Conservation (phyloP, 352 stramenopile genomes). For the Pythium insidiosum region DNA sequence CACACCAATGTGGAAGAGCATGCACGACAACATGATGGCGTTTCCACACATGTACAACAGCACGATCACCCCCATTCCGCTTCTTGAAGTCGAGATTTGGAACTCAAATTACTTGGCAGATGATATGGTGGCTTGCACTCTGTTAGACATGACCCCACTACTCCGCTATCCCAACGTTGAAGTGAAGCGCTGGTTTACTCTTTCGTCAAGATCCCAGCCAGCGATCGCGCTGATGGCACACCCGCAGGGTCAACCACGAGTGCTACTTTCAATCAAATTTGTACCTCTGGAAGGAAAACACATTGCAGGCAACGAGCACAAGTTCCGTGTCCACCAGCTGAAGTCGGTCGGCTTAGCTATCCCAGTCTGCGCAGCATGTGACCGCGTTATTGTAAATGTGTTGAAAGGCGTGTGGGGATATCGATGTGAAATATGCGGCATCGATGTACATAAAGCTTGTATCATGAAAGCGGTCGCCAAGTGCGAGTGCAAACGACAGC, state of each 20-base stretch:
- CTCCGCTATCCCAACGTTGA: slow-evolving; percentile 65
- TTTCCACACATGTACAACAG: slow-evolving; percentile 88
- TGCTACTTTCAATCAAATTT: slow-evolving; percentile 76
- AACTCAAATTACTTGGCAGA: slow-evolving; percentile 80
- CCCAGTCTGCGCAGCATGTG: slow-evolving; percentile 64
- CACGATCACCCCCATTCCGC: slow-evolving; percentile 75
- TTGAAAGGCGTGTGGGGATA: slow-evolving; percentile 77
- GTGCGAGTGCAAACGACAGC: slow-evolving; percentile 40
- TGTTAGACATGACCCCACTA: slow-evolving; percentile 79
- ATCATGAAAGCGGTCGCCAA: slow-evolving; percentile 85
- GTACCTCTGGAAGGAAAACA: slow-evolving; percentile 54
- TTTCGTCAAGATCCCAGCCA: slow-evolving; percentile 45
- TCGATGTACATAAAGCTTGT: slow-evolving; percentile 81
- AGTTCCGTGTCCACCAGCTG: slow-evolving; percentile 82
- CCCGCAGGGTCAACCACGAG: slow-evolving; percentile 42
- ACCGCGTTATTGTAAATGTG: slow-evolving; percentile 80
- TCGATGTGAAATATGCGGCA: slow-evolving; percentile 67
- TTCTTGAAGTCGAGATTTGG: slow-evolving; percentile 82
- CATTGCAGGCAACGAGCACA: slow-evolving; percentile 59
- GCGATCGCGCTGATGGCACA: slow-evolving; percentile 30
- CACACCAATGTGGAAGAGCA: slow-evolving; percentile 62
- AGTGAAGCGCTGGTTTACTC: slow-evolving; percentile 72
- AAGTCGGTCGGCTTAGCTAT: slow-evolving; percentile 82
- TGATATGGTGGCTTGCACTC: slow-evolving; percentile 65
- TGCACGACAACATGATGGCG: slow-evolving; percentile 74